Base-by-base conservation (phyloP, 2,329 filamentous ascomycete species). In the Coniochaeta hoffmannii region DNA sequence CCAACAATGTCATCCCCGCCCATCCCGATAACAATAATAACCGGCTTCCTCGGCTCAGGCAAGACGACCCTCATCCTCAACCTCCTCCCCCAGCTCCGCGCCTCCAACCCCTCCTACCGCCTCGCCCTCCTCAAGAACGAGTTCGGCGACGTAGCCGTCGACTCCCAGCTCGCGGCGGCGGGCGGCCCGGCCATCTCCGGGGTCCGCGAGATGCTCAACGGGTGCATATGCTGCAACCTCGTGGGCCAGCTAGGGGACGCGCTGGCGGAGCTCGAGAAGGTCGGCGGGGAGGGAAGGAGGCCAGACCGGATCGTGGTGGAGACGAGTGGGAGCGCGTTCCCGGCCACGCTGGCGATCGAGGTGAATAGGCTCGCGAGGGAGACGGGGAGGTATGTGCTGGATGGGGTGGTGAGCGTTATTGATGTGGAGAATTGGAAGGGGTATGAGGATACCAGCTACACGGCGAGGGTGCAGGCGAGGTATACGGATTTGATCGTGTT, bases 181-280 rank as follows among this genome's bases (percentile, higher is more conserved):
- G 80, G 88, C 0, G 88, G 88, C 14, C 83, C 83, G 52, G 86
- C 92, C 59, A 91, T 99, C 62, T 87, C 90, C 1, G 93, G 91
- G 55, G 92, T 96, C 4, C 88, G 89, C 64, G 94, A 99, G 72
- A 81, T 99, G 1, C 86, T 99, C 54, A 96, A 96, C 69, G 94
- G 93, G 62, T 97, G 94, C 74, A 97, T 99, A 72, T 99, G 94
- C 81, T 99, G 94, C 76, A 97, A 97, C 69, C 87, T 97, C 26
- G 93, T 99, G 58, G 94, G 94, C 15, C 90, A 96, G 70, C 83
- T 99, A 8, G 83, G 84, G 57, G 85, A 88, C 50, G 92, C 93
- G 1, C 84, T 99, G 17, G 74, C 81, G 44, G 86, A 94, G 66
- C 84, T 99, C 38, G 81, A 82, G 53, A 28, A 19, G 5, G 9